These are phyloP conservation scores for Kurtzmaniella fragi DNA, from an alignment of 805 yeast species.

Conservation along the genomic window DNA sequence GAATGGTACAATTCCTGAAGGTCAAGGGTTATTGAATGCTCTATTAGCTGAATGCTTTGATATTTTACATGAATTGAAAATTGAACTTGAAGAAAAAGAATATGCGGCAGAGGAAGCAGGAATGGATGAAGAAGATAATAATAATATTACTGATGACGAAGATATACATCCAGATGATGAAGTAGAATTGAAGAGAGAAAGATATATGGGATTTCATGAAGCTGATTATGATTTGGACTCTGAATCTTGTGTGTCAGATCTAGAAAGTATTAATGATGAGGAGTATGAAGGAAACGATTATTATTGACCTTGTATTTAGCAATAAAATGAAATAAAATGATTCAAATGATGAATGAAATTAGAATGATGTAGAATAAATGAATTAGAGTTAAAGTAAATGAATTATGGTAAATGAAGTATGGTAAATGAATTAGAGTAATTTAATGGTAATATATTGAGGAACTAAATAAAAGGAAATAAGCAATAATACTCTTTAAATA, in stretches of 20 bases:
- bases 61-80: constrained; percentile 82
- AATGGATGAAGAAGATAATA: constrained; percentile 5
- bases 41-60: constrained; percentile 92
- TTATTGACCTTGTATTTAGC: constrained; percentile 15
- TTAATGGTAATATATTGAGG: no score
- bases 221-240: constrained; percentile 41
- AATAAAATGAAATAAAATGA: not conserved
- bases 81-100: constrained; percentile 70
- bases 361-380: no score
- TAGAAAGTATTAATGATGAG: constrained; percentile 18
- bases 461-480: no score
- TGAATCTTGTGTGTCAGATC: constrained; percentile 26
- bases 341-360: not conserved
- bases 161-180: constrained; percentile 37
- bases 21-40: constrained; percentile 94
- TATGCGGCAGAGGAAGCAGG: constrained; percentile 13
- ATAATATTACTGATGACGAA: constrained; percentile 22
- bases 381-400: no score
- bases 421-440: no score
- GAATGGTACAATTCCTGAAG: constrained; percentile 90
- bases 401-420: no score
- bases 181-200: constrained; percentile 38
- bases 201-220: constrained; percentile 40
- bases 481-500: no score
- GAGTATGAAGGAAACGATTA: constrained; percentile 41